A percentile compares a stretch with the other conserved stretches of the same genome.
phyloP scores from a whole-genome alignment of 2,329 filamentous ascomycete genomes.

The Botrytis paeoniae region DNA sequence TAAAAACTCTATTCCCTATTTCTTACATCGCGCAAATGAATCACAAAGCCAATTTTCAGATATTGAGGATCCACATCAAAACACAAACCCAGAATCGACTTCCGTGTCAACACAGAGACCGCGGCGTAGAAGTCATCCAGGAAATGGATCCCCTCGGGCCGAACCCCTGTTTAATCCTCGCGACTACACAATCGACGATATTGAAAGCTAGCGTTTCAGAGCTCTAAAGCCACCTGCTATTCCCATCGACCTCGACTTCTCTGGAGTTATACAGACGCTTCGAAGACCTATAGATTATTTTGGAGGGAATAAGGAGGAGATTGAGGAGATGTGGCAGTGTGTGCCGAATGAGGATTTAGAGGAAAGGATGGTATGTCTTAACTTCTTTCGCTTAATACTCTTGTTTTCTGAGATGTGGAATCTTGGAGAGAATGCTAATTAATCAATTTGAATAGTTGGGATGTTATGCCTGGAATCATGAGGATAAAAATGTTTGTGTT shows the following conservation, averaged over 20 bases:
- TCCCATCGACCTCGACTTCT: background rate
- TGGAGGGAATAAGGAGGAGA: background rate
- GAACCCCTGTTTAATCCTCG: too few relatives aligned
- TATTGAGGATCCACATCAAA: background rate
- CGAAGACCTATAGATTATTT: background rate
- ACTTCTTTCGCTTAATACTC: background rate
- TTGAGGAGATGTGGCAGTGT: background rate
- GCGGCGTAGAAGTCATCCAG: background rate
- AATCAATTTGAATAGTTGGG: background rate
- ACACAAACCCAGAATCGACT: background rate
- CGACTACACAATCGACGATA: background rate
- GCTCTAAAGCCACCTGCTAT: fast-evolving
- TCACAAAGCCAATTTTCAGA: background rate
- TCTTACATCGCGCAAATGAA: background rate
- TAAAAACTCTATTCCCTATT: background rate
- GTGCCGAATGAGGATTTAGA: background rate
- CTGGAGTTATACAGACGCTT: background rate
- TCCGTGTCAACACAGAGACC: background rate
- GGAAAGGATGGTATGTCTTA: background rate
- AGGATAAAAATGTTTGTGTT: background rate
- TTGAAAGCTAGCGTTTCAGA: background rate
- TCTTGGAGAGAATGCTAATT: background rate
- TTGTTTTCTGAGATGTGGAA: background rate
- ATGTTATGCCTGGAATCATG: background rate
- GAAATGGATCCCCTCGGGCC: fast-evolving